Base-by-base conservation (phyloP, 768 basidiomycete genomes). In the Mycena vulgaris region DNA sequence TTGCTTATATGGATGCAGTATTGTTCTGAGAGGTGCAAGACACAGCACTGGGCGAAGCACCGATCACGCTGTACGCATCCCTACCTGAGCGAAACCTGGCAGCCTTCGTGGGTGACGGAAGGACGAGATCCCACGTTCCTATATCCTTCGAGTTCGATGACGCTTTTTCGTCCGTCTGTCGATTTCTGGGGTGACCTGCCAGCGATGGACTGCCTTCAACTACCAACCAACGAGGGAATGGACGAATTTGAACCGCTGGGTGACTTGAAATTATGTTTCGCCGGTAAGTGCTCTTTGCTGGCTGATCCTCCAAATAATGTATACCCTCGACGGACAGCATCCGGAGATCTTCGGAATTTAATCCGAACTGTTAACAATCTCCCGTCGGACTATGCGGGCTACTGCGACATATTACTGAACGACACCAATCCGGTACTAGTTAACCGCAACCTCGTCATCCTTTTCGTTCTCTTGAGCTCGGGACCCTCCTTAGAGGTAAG, bases 371-470 rank as follows among this genome's bases (percentile, higher is more conserved):
- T 82, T 37, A 86, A 85, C 69, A 74, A 71, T 39, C 74, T 86
- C 21, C 84, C 84, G 7, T 73, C 70, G 33, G 75, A 78, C 40
- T 85, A 83, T 59, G 42, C 71, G 0, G 83, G 84, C 11, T 81
- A 77, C 58, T 79, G 83, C 65, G 79, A 84, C 51, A 77, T 85
- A 23, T 75, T 85, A 10, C 28, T 86, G 52, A 85, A 85, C 69
- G 80, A 82, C 49, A 74, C 74, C 39, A 81, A 85, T 61, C 73
- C 83, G 2, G 72, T 84, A 33, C 73, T 79, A 4, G 76, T 83
- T 33, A 85, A 84, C 56, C 82, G 82, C 27, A 83, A 82, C 66
- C 82, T 86, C 28, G 77, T 85, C 39, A 78, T 83, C 56, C 80
- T 82, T 8, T 76, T 75, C 62, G 75, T 78, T 8, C 75, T 80